These are phyloP conservation scores for Periconia sp. DNA, from an alignment of 2,329 filamentous ascomycete species.

Conservation along the genomic window DNA sequence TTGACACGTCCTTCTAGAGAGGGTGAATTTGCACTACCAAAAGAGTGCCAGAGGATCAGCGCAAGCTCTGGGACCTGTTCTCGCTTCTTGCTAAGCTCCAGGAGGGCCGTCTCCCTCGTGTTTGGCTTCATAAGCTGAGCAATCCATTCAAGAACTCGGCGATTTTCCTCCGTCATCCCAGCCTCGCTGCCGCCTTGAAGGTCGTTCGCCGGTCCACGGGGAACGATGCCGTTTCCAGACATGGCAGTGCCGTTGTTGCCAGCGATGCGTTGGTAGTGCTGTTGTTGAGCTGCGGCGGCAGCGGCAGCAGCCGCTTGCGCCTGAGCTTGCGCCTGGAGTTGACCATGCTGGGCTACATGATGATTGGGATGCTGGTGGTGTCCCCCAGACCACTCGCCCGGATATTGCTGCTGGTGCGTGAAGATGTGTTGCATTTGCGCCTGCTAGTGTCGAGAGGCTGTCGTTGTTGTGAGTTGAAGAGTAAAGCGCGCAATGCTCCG, in stretches of 20 bases:
- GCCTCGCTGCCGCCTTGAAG: conserved; percentile 42
- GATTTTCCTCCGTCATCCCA: conserved; percentile 84
- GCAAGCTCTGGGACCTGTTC: conserved; percentile 97
- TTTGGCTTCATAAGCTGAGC: conserved; percentile 87
- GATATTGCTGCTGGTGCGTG: conserved; percentile 66
- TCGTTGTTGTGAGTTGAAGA: conserved; percentile 8
- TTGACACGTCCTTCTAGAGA: neutral
- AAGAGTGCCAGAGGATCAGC: conserved; percentile 97
- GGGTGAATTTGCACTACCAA: conserved; percentile 66
- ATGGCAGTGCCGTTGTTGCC: conserved; percentile 64
- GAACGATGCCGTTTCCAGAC: conserved; percentile 42
- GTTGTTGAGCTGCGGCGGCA: conserved; percentile 55
- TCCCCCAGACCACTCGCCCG: conserved; percentile 58
- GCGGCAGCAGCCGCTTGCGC: conserved; percentile 58
- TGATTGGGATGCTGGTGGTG: conserved; percentile 49
- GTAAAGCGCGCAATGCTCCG: too few relatives aligned
- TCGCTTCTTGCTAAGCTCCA: conserved; percentile 97
- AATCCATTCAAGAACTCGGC: conserved; percentile 90
- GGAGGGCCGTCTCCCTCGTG: conserved; percentile 85
- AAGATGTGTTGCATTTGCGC: conserved; percentile 65
- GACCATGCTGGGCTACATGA: conserved; percentile 48
- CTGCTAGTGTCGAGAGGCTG: conserved; percentile 14
- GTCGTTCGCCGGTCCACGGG: conserved; percentile 48
- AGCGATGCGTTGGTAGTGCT: conserved; percentile 76
- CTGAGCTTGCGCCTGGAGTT: conserved; percentile 53